phyloP scores from a whole-genome alignment of 345 rosid species.

The Arabidopsis thaliana region DNA sequence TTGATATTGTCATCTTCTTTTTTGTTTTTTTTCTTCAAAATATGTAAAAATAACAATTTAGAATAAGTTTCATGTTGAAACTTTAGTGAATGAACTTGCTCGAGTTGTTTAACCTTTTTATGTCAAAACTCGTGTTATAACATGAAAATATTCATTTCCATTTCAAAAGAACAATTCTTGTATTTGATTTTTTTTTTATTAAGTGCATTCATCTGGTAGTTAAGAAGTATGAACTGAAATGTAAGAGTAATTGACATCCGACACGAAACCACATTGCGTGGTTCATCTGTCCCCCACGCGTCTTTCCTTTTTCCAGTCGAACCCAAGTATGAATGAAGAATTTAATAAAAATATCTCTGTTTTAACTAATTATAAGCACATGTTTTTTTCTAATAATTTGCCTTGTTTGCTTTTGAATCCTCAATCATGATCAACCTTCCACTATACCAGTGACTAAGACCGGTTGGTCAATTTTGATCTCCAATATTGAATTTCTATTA shows the following conservation, averaged over 20 bases:
- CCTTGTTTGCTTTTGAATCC: conserved; percentile 16
- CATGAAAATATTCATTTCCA: not conserved
- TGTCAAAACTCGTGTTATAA: not conserved
- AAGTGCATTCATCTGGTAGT: not conserved
- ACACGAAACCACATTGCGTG: conserved; percentile 34
- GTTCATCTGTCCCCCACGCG: conserved; percentile 40
- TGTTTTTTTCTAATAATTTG: conserved; percentile 32
- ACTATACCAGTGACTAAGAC: conserved; percentile 27
- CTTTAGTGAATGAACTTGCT: not conserved
- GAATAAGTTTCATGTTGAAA: not conserved
- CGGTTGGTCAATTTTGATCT: conserved; percentile 27
- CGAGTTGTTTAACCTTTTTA: not conserved
- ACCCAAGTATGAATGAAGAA: not conserved
- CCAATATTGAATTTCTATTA: not conserved
- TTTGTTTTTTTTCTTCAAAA: not conserved
- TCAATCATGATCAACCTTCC: conserved; percentile 32
- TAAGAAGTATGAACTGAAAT: conserved; percentile 18
- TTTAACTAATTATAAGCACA: conserved; percentile 17
- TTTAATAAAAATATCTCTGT: conserved; percentile 26
- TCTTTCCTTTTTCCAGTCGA: conserved; percentile 1
- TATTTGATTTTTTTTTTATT: not conserved
- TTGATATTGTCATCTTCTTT: not conserved
- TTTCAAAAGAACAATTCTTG: not conserved
- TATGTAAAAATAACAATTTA: not conserved
- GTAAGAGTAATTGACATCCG: not conserved